Evolutionary conservation across 495 filamentous ascomycete species (phyloP).

Genomic region (Penicillium goetzii): DNA sequence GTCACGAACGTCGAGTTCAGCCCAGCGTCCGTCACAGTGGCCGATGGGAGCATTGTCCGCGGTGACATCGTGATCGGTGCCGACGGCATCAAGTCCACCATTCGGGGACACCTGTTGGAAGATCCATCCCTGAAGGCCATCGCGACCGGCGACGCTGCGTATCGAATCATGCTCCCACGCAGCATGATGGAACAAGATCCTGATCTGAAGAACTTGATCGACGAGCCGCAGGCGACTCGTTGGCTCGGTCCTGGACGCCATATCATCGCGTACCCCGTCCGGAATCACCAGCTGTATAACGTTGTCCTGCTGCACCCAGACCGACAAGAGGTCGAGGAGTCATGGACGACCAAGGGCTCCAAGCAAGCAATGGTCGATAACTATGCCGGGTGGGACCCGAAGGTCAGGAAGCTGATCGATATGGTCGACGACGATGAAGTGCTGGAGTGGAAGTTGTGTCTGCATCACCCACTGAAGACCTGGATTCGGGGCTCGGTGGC

Average conservation of each 20-base stretch:
- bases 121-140: conserved; percentile 35
- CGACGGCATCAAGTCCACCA: conserved; percentile 52
- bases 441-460: conserved; percentile 68
- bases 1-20: conserved; percentile 40
- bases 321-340: conserved; percentile 41
- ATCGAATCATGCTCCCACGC: conserved; percentile 46
- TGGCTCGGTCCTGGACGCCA: conserved; percentile 51
- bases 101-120: conserved; percentile 38
- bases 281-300: conserved; percentile 49
- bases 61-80: conserved; percentile 51
- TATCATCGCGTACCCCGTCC: conserved; percentile 49
- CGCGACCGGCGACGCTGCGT: conserved; percentile 50
- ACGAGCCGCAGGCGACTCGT: conserved; percentile 44
- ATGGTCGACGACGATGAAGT: conserved; percentile 54
- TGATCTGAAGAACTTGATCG: conserved; percentile 38
- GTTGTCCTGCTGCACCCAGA: conserved; percentile 50
- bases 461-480: conserved; percentile 55
- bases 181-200: conserved; percentile 43
- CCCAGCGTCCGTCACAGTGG: conserved; percentile 38
- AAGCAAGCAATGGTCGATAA: conserved; percentile 48
- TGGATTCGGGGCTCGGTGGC: conserved; percentile 63
- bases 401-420: conserved; percentile 42
- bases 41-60: conserved; percentile 37
- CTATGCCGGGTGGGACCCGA: conserved; percentile 43
- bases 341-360: conserved; percentile 48